Evolutionary conservation across 2,329 filamentous ascomycete genomes (phyloP), one percentile per base, ranked within the genome.

Genomic region (Paecilomyces dactylethromorphus): DNA sequence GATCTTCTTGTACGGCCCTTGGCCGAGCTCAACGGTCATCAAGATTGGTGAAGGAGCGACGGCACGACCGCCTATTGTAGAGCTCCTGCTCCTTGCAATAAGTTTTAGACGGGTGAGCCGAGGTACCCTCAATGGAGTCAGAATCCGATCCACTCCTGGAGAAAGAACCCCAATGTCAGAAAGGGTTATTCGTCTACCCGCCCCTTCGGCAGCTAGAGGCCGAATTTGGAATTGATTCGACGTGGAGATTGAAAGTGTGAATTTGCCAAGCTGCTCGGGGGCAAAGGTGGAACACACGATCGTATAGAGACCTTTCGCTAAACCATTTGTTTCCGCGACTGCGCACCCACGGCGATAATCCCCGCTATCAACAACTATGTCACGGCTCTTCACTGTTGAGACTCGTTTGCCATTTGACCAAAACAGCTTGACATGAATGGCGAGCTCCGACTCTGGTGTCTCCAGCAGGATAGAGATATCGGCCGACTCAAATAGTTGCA

Each of bases 281-380:
- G 96, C 91, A 71, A 95, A 97, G 0, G 93, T 96, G 2, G 91
- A 96, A 70, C 89, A 93, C 6, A 97, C 88, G 58, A 96, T 82
- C 0, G 91, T 97, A 73, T 97, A 99, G 0, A 81, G 81, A 0
- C 93, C 93, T 0, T 84, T 77, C 45, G 87, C 85, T 18, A 96
- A 76, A 21, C 78, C 68, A 67, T 72, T 64, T 6, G 84, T 76
- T 62, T 90, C 84, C 2, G 88, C 87, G 32, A 92, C 79, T 3
- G 90, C 89, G 69, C 89, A 90, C 29, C 89, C 89, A 29, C 88
- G 86, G 54, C 90, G 87, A 74, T 99, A 97, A 65, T 96, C 91
- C n/a, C 90, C 90, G 33, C 91, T 95, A 58, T 91, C 88, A 22
- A 84, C 84, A 24, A 95, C 82, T 45, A 97, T 85, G 69, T 97